Evolutionary conservation across 228 moss, liverwort and hornwort genomes (phyloP).

Genomic region (Sphagnum magellanicum): DNA sequence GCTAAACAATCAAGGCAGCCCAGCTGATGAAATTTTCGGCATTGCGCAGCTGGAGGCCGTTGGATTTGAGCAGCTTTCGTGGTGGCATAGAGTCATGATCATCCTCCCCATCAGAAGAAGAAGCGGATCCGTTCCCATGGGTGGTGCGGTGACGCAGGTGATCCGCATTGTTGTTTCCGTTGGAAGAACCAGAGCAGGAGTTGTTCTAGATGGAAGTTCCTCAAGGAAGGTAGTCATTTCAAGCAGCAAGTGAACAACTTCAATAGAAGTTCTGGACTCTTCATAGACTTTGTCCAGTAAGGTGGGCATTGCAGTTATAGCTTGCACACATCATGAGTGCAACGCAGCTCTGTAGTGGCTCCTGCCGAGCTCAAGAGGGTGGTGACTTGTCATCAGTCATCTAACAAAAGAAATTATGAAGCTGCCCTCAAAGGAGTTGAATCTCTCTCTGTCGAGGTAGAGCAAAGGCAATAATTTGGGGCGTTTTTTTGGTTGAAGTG

Average conservation of each 20-base stretch:
- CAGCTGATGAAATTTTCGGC: too few species aligned
- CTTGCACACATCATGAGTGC: constrained; percentile 80
- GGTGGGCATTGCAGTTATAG: constrained; percentile 68
- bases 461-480: constrained; percentile 51
- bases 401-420: constrained; percentile 7
- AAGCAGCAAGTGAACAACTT: constrained; percentile 37
- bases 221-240: constrained; percentile 85
- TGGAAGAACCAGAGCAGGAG: too few species aligned
- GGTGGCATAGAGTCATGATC: too few species aligned
- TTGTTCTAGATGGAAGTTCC: constrained; percentile 77
- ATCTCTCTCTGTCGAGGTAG: constrained; percentile 55
- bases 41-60: too few species aligned
- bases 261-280: constrained; percentile 64
- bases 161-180: too few species aligned
- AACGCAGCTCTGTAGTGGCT: constrained; percentile 81
- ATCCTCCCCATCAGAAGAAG: too few species aligned
- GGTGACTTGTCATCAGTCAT: constrained; percentile 62
- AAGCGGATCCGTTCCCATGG: too few species aligned
- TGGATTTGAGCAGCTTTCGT: too few species aligned
- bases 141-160: too few species aligned
- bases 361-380: constrained; percentile 89
- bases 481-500: constrained; percentile 38
- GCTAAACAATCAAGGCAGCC: too few species aligned
- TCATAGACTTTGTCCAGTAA: constrained; percentile 66
- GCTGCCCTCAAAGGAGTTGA: constrained; percentile 61